Evolutionary conservation across 306 rosid genomes (phyloP).

Genomic region (Malus sieversii): DNA sequence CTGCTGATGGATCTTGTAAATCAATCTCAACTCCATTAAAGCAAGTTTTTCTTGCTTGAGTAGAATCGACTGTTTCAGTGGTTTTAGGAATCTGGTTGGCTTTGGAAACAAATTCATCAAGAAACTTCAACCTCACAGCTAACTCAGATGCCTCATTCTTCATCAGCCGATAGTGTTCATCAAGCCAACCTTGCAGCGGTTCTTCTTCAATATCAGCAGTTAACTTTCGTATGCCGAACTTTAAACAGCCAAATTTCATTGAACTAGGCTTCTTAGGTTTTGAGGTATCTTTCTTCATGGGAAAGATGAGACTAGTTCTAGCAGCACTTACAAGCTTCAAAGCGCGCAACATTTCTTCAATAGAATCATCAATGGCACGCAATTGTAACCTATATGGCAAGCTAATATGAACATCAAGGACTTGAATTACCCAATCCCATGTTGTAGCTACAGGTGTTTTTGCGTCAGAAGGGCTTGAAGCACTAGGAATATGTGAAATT

Average conservation of each 20-base stretch:
- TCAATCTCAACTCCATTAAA: slow-evolving; percentile 66
- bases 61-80: slow-evolving; percentile 43
- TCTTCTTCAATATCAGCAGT: slow-evolving; percentile 95
- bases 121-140: slow-evolving; percentile 75
- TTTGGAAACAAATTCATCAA: slow-evolving; percentile 63
- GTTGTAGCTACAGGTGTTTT: slow-evolving; percentile 42
- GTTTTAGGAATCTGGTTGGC: slow-evolving; percentile 45
- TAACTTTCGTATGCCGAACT: slow-evolving; percentile 72
- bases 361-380: slow-evolving; percentile 93
- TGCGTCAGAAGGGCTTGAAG: slow-evolving; percentile 47
- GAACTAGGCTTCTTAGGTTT: slow-evolving; percentile 64
- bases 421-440: slow-evolving; percentile 98
- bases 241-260: slow-evolving; percentile 71
- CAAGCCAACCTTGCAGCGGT: slow-evolving; percentile 98
- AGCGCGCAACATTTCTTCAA: slow-evolving; percentile 90
- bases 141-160: slow-evolving; percentile 88
- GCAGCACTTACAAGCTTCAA: slow-evolving; percentile 78
- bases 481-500: slow-evolving; percentile 81
- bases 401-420: slow-evolving; percentile 82
- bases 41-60: slow-evolving; percentile 47
- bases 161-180: slow-evolving; percentile 85
- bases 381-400: slow-evolving; percentile 88
- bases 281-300: slow-evolving; percentile 60
- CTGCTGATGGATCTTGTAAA: slow-evolving; percentile 49
- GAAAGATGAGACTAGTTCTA: slow-evolving; percentile 73